Evolutionary conservation across 345 rosid species (phyloP), one percentile per base, ranked within the genome.

Genomic region (Tarenaya hassleriana): DNA sequence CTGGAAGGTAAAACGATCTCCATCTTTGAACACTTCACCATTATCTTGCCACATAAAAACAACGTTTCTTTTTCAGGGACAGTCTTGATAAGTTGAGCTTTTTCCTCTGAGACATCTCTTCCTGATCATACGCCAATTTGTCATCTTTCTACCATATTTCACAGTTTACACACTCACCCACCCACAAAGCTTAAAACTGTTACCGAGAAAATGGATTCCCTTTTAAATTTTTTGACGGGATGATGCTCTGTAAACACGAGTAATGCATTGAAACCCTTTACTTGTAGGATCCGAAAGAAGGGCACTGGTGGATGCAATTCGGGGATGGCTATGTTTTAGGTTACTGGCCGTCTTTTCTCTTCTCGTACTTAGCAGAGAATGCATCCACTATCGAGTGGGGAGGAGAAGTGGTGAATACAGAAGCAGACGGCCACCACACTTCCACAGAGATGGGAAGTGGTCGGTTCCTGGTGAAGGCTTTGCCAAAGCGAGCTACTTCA

Each of bases 281-380:
- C 37, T 43, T 61, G 54, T 61, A 82, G 90, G 90, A 82, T 52
- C 90, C 79, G 0, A 69, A 75, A 21, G 90, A 75, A 64, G 90
- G 90, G 35, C 78, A 82, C 60, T 82, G 90, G 90, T 82, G 90
- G 90, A 73, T 82, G 84, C 84, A 77, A 58, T 81, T 75, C 52
- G 90, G 90, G 4, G 74, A 75, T 4, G 74, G 64, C 46, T 64
- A 71, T 40, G 83, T 79, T 51, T 47, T 82, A 52, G 90, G 90
- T 3, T 82, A 82, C 40, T 82, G 85, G 90, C 90, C 90, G 16
- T 74, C 68, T 10, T 75, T 75, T 59, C 64, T 82, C 1, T 77
- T 82, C 67, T 75, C 90, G 12, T 77, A 82, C 75, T 52, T 82
- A 20, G 69, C 83, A 0, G 90, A 82, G 16, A 77, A 81, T 63